phyloP scores from a whole-genome alignment of 164 flowering plant genomes.

The Stephania yunnanensis region DNA sequence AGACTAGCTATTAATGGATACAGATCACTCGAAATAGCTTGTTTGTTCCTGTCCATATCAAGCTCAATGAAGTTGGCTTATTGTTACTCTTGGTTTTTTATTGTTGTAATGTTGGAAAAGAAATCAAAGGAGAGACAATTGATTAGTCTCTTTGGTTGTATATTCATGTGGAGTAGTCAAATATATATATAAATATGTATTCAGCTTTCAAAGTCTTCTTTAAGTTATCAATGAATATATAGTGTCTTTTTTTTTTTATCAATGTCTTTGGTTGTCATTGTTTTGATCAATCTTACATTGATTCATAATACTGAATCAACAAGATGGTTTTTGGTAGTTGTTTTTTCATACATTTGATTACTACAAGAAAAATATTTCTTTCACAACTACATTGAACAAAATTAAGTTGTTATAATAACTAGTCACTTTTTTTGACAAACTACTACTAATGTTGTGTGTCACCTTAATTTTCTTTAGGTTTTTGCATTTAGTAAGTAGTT shows the following conservation, averaged over 20 bases:
- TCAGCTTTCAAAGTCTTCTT: background rate
- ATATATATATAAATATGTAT: background rate
- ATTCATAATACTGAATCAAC: no score
- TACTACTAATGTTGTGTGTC: no score
- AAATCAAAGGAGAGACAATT: background rate
- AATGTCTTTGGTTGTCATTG: background rate
- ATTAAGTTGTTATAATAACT: no score
- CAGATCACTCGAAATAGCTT: background rate
- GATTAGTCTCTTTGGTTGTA: background rate
- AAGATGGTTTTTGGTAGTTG: no score
- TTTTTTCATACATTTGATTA: no score
- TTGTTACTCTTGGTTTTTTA: background rate
- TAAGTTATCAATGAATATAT: background rate
- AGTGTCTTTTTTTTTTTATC: background rate
- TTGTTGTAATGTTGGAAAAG: background rate
- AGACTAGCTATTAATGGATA: slow-evolving; percentile 16
- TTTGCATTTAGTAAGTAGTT: no score
- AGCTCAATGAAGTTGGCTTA: background rate
- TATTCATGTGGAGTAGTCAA: background rate
- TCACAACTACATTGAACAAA: no score
- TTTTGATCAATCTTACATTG: background rate
- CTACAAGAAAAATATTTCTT: no score
- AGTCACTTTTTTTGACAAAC: no score
- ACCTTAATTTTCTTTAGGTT: no score
- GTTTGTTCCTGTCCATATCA: background rate